Evolutionary conservation across 306 rosid genomes (phyloP).

Genomic region (Glycyrrhiza uralensis): DNA sequence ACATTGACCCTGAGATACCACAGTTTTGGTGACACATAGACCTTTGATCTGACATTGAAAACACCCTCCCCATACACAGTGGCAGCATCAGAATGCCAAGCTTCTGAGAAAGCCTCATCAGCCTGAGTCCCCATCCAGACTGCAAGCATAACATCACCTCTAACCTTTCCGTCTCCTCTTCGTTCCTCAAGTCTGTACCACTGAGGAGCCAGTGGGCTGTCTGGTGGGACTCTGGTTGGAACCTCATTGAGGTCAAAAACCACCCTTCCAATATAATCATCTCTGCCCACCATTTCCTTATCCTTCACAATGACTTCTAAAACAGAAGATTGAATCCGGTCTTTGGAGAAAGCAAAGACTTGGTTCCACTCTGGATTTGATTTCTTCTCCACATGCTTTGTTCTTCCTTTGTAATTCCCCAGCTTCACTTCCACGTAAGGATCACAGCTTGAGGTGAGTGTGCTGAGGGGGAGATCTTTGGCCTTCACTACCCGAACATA

Average conservation of each 20-base stretch:
- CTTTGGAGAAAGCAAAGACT: constrained; percentile 91
- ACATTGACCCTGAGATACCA: constrained; percentile 86
- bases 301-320: constrained; percentile 89
- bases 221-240: constrained; percentile 92
- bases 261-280: constrained; percentile 81
- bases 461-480: constrained; percentile 66
- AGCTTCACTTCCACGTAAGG: constrained; percentile 89
- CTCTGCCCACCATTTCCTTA: constrained; percentile 83
- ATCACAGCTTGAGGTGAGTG: constrained; percentile 69
- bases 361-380: constrained; percentile 93
- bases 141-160: constrained; percentile 90
- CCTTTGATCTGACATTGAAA: constrained; percentile 79
- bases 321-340: constrained; percentile 69
- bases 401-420: constrained; percentile 89
- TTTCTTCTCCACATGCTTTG: constrained; percentile 72
- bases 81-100: constrained; percentile 96
- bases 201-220: constrained; percentile 90
- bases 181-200: constrained; percentile 85
- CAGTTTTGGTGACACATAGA: constrained; percentile 87
- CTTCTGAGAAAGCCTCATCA: constrained; percentile 89
- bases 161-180: constrained; percentile 64
- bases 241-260: constrained; percentile 80
- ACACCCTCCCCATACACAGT: constrained; percentile 79
- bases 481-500: constrained; percentile 80
- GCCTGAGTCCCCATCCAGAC: constrained; percentile 99